A percentile compares a stretch with the other conserved stretches of the same genome.
These are phyloP conservation scores for Carex parvula DNA, from an alignment of 176 grass and related monocot species.

Conservation along the genomic window DNA sequence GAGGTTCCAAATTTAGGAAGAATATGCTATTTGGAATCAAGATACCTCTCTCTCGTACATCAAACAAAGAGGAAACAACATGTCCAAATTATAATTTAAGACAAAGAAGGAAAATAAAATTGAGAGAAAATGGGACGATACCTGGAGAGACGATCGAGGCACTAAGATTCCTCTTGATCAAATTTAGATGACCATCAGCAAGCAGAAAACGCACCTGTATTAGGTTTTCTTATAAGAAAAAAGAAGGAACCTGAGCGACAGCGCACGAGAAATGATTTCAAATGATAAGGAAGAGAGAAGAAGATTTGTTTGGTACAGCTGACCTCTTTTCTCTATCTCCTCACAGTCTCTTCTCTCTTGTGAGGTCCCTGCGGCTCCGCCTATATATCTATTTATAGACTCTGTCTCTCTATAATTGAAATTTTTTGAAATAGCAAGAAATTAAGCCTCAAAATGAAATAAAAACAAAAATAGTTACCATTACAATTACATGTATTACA, in stretches of 20 bases:
- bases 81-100: background rate
- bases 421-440: background rate
- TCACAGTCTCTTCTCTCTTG: background rate
- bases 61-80: background rate
- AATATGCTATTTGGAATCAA: background rate
- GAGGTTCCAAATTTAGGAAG: background rate
- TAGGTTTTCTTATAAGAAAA: background rate
- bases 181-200: constrained; percentile 22
- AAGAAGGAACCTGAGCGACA: background rate
- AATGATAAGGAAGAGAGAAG: too few species aligned
- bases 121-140: background rate
- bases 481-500: background rate
- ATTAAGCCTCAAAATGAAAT: too few species aligned
- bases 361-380: background rate
- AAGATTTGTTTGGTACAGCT: too few species aligned
- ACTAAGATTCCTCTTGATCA: background rate
- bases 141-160: background rate
- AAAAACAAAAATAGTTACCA: too few species aligned
- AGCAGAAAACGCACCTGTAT: background rate
- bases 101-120: background rate
- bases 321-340: background rate
- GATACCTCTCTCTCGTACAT: background rate
- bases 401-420: background rate
- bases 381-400: background rate
- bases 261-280: constrained; percentile 1